Evolutionary conservation across 2,329 filamentous ascomycete species (phyloP), one percentile per base, ranked within the genome.

Genomic region (Fusarium xyrophilum): DNA sequence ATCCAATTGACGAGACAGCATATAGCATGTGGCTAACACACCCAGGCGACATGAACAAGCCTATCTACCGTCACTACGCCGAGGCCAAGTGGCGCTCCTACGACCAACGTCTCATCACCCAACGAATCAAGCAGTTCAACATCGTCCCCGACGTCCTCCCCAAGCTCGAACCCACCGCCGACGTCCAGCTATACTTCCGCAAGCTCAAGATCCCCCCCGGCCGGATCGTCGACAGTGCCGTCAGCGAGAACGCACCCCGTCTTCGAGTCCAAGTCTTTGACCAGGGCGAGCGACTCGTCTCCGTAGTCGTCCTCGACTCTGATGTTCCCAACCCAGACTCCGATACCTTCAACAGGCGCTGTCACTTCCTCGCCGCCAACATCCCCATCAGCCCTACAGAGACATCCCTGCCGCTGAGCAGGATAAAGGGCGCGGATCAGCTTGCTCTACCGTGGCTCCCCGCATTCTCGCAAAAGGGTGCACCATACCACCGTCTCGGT

Each of bases 1-100:
- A 7, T 15, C 42, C 33, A 39, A 38, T 39, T 8, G n/a, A 33
- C 6, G 0, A 32, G 30, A 32, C 30, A 32, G 11, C 5, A 1
- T 13, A 32, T 14, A 32, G 11, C 5, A 1, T 13, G 4, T 13
- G 25, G 48, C 56, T 59, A 46, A 68, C 56, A 14, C 6, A 21
- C 6, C 8, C 70, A 97, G 94, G 91, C 69, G 93, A 98, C 79
- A 95, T 98, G 93, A 90, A 88, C 82, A 97, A 97, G 79, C 95
- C 95, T 67, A 94, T 99, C 76, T 99, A 99, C 83, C 92, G 95
- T 69, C 87, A 92, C 79, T 90, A 98, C 52, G 93, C 95, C 64
- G 88, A 97, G 76, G 83, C 86, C 73, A 93, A 96, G 82, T 99
- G 96, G 96, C 89, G 90, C 72, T 85, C 88, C 68, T 93, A 96